These are phyloP conservation scores for Pseudogymnoascus sp. DNA, from an alignment of 2,329 filamentous ascomycete species.

Conservation along the genomic window DNA sequence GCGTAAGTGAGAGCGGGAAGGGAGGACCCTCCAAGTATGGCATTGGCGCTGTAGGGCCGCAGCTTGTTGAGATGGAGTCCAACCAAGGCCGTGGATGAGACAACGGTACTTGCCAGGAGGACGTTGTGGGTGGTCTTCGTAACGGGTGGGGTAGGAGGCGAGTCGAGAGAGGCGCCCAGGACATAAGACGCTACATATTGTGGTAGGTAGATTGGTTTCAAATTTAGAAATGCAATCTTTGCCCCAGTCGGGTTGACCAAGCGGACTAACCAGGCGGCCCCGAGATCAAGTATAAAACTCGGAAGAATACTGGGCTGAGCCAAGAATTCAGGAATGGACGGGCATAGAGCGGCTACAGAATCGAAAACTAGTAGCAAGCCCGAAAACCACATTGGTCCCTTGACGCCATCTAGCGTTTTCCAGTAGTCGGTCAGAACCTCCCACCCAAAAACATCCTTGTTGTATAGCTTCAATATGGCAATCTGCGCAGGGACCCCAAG, in stretches of 20 bases:
- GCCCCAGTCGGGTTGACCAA: background rate
- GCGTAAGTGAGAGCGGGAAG: constrained; percentile 9
- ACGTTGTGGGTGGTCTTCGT: background rate
- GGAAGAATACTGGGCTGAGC: background rate
- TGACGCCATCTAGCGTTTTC: background rate
- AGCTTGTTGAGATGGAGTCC: background rate
- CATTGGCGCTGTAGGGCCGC: background rate
- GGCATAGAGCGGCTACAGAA: background rate
- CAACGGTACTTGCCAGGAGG: background rate
- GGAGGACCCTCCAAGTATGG: background rate
- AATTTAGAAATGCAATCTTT: background rate
- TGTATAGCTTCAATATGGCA: constrained; percentile 7
- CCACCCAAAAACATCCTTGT: background rate
- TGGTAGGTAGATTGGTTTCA: background rate
- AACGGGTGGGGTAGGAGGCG: background rate
- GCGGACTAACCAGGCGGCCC: background rate
- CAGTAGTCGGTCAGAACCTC: background rate
- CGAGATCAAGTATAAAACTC: background rate
- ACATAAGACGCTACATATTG: background rate
- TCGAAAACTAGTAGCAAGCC: background rate
- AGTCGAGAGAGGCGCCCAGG: background rate
- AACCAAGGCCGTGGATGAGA: background rate
- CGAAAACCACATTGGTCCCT: background rate
- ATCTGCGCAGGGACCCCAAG: constrained; percentile 2
- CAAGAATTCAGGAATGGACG: background rate